A percentile compares a stretch with the other conserved stretches of the same genome.
phyloP scores from a whole-genome alignment of 495 filamentous ascomycete genomes.

The Penicillium waksmanii region DNA sequence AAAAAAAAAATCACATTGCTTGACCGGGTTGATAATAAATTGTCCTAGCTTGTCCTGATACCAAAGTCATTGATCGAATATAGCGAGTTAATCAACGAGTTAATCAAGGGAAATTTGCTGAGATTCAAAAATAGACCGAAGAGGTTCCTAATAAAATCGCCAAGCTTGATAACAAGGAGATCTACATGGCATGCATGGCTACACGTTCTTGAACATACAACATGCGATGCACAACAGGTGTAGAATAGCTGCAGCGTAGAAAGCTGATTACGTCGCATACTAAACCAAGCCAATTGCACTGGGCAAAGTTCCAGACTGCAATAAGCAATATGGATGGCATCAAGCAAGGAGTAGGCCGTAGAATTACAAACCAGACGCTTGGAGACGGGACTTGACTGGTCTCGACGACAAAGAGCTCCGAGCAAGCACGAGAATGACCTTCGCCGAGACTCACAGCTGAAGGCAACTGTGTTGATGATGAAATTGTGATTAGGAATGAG shows the following conservation, averaged over 20 bases:
- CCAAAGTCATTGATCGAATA: too few species aligned
- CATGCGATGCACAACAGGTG: not conserved
- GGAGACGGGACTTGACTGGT: not conserved
- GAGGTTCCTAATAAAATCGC: too few species aligned
- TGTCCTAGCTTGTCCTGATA: not conserved
- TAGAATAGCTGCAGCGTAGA: not conserved
- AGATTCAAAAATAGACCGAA: too few species aligned
- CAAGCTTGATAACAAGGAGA: too few species aligned
- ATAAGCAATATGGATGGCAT: constrained; percentile 1
- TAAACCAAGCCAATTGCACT: not conserved
- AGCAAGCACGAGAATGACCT: not conserved
- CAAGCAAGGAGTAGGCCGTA: not conserved
- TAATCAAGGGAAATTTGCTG: too few species aligned
- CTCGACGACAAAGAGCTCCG: not conserved
- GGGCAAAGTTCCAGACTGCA: not conserved
- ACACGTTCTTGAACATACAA: not conserved
- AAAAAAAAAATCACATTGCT: not conserved
- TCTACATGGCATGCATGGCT: too few species aligned
- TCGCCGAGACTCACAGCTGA: not conserved
- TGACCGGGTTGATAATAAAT: not conserved
- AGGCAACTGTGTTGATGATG: not conserved
- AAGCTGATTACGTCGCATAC: not conserved
- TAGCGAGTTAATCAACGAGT: too few species aligned
- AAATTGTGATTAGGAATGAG: not conserved
- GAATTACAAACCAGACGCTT: constrained; percentile 3